Conservation (phyloP, 139 green algal species). For the Chlamydomonas sp. region DNA sequence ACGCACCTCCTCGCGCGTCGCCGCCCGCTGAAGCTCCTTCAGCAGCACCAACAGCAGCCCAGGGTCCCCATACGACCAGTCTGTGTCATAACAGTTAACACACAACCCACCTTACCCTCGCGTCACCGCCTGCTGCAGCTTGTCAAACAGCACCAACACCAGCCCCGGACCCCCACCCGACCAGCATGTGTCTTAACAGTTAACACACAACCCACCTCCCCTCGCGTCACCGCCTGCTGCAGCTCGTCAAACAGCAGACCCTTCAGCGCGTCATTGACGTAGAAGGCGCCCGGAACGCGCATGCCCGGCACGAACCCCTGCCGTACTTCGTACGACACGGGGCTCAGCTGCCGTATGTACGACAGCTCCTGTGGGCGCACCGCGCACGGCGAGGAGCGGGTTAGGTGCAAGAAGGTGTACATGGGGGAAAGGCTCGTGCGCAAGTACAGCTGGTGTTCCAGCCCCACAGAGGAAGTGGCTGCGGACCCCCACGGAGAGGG, state of each 20-base stretch:
- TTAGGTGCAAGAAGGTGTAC: too few species aligned
- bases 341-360: slow-evolving; percentile 46
- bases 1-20: too few species aligned
- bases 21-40: too few species aligned
- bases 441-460: too few species aligned
- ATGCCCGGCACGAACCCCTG: slow-evolving; percentile 87
- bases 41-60: too few species aligned
- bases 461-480: too few species aligned
- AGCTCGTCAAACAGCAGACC: slow-evolving; percentile 88
- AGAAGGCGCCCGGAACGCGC: slow-evolving; percentile 84
- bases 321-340: slow-evolving; percentile 56
- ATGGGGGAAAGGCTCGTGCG: too few species aligned
- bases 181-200: not conserved
- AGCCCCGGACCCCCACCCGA: not conserved
- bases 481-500: too few species aligned
- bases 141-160: not conserved
- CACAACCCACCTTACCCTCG: slow-evolving; percentile 37
- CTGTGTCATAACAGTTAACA: not conserved
- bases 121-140: slow-evolving; percentile 17
- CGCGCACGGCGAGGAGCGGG: not conserved
- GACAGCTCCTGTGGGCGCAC: slow-evolving; percentile 38
- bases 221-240: slow-evolving; percentile 39
- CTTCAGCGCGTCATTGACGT: slow-evolving; percentile 84
- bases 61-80: too few species aligned
- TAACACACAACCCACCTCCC: slow-evolving; percentile 35